phyloP scores from a whole-genome alignment of 257 asterid species.

The Ehretia macrophylla region DNA sequence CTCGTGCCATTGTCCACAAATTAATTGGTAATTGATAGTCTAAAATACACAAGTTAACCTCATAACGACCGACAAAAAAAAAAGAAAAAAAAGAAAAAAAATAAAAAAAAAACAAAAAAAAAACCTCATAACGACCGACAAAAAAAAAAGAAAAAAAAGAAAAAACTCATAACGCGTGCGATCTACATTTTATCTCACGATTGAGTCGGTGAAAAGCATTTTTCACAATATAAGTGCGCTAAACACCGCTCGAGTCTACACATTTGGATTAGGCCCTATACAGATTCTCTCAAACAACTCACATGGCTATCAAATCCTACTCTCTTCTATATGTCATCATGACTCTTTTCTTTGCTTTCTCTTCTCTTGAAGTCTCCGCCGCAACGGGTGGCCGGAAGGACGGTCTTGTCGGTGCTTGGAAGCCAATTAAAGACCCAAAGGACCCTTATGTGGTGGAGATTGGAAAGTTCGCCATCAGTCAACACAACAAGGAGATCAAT shows the following conservation, averaged over 20 bases:
- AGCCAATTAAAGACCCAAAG: constrained; percentile 16
- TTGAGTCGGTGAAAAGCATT: no score
- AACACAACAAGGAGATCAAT: constrained; percentile 26
- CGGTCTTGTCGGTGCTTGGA: background rate
- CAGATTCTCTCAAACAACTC: background rate
- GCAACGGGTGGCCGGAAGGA: constrained; percentile 4
- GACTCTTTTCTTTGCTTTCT: background rate
- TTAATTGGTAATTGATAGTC: no score
- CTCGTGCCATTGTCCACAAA: no score
- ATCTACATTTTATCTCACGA: no score
- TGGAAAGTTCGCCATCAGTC: constrained; percentile 38
- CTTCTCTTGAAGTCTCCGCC: constrained; percentile 2
- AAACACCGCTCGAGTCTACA: background rate
- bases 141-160: no score
- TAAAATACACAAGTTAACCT: no score
- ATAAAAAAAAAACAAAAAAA: no score
- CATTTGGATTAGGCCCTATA: background rate
- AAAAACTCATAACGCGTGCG: no score
- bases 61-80: no score
- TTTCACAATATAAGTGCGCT: no score
- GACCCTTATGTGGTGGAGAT: constrained; percentile 19
- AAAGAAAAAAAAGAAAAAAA: no score
- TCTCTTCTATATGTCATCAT: background rate
- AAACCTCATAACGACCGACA: no score
- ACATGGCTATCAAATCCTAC: constrained; percentile 10